Base-by-base conservation (phyloP, 2,329 filamentous ascomycete species). In the Zymoseptoria ardabiliae region DNA sequence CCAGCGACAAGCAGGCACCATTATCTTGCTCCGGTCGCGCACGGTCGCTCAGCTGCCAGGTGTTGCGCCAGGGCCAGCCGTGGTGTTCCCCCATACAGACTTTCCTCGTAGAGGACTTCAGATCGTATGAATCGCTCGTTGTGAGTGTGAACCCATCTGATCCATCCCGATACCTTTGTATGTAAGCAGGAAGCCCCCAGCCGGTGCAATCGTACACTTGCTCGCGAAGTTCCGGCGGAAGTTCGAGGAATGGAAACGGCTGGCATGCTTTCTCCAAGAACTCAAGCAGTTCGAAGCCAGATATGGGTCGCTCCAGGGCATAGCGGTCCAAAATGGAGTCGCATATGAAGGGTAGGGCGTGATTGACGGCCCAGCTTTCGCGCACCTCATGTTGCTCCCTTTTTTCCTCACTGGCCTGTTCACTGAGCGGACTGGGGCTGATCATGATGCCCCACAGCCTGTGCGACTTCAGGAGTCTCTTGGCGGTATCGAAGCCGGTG, bases 161-260 rank as follows among this genome's bases (percentile, higher is more conserved):
- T 4, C 1, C 21, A 20, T 19, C 9, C 49, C 7, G 13, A 10
- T 50, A 10, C 13, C 22, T 17, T 23, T 51, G 5, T 51, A 9
- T 7, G 20, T 21, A 21, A 51, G 50, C 20, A 23, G 20, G 22
- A 21, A 21, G 50, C 8, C 4, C 20, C 22, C 17, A 9, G 1
- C 21, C 30, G 4, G 17, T 41, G 19, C 19, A 21, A 25, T 21
- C 25, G 21, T 54, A 50, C 2, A 62, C 41, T 21, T 25, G 11
- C 11, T 55, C 60, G 11, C 54, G 51, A 3, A 59, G 13, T 45
- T 57, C 60, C 28, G 21, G 9, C 7, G 60, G 60, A n/a, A 62
- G 25, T 4, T 55, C 54, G 50, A 59, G 30, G n/a, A 62, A 49
- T 3, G 45, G 41, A 20, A 62, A 59, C 11, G 57, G 54, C 48